Conservation (phyloP, 163 green algal genomes). For the Chlamydomonas reinhardtii region DNA sequence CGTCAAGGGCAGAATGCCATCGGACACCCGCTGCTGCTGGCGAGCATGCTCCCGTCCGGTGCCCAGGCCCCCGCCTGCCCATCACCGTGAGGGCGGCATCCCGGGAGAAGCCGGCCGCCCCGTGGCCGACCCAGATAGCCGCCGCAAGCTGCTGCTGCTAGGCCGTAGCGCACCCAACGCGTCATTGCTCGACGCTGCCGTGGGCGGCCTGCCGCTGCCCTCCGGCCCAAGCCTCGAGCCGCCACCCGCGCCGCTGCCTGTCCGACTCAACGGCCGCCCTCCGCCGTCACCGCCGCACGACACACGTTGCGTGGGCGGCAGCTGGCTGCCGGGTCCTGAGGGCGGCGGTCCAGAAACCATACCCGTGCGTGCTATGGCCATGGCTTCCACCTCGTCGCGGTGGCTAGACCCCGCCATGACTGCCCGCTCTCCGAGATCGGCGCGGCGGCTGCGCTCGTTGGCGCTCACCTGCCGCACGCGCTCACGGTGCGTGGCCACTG, state of each 20-base stretch:
- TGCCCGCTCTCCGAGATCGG: conserved; percentile 9
- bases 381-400: conserved; percentile 23
- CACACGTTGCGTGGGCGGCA: not conserved
- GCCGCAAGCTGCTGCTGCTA: not conserved
- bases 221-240: not conserved
- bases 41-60: too few species aligned
- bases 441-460: conserved; percentile 8
- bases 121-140: not conserved
- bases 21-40: too few species aligned
- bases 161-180: not conserved
- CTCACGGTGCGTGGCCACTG: conserved; percentile 32
- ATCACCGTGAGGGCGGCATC: not conserved
- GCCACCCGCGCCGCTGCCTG: not conserved
- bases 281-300: not conserved
- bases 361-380: conserved; percentile 23
- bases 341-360: too few species aligned
- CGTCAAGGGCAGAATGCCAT: too few species aligned
- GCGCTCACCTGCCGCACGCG: conserved; percentile 42
- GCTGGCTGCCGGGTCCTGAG: not conserved
- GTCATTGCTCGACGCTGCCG: not conserved
- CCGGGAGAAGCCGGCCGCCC: not conserved
- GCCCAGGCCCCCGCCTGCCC: too few species aligned
- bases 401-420: conserved; percentile 36
- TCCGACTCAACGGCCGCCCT: not conserved
- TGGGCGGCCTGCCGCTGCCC: not conserved